phyloP scores from a whole-genome alignment of 345 rosid genomes.

The Hirschfeldia incana region DNA sequence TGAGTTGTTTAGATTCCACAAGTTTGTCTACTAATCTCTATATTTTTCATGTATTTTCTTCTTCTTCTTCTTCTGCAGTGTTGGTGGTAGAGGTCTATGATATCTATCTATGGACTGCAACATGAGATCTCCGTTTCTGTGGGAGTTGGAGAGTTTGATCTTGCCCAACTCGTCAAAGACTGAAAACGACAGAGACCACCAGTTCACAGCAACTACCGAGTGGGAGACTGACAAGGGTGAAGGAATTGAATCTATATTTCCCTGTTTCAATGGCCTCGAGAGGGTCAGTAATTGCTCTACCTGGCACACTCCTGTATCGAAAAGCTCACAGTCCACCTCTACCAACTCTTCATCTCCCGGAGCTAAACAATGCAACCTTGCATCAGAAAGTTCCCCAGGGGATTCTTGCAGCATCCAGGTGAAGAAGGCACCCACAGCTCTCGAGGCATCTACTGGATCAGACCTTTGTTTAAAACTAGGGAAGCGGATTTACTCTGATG shows the following conservation, averaged over 20 bases:
- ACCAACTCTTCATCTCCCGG: slow-evolving; percentile 21
- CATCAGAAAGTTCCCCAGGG: slow-evolving; percentile 32
- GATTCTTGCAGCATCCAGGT: slow-evolving; percentile 34
- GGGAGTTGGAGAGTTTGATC: slow-evolving; percentile 83
- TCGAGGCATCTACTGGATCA: slow-evolving; percentile 31
- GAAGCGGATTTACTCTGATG: slow-evolving; percentile 61
- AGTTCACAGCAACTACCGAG: slow-evolving; percentile 42
- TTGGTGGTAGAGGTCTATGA: slow-evolving; percentile 34
- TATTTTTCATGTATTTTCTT: not conserved
- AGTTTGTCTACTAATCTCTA: not conserved
- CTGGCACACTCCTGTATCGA: slow-evolving; percentile 61
- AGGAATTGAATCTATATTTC: slow-evolving; percentile 58
- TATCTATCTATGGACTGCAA: slow-evolving; percentile 80
- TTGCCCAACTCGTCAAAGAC: slow-evolving; percentile 51
- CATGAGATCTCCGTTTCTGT: slow-evolving; percentile 54
- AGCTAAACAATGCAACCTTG: slow-evolving; percentile 20
- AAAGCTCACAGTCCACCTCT: slow-evolving; percentile 37
- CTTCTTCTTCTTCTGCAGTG: slow-evolving; percentile 13
- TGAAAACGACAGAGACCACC: slow-evolving; percentile 51
- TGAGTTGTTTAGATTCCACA: not conserved
- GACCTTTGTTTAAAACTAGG: slow-evolving; percentile 38
- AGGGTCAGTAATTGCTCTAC: slow-evolving; percentile 56
- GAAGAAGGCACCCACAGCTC: slow-evolving; percentile 23
- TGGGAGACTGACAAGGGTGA: slow-evolving; percentile 67
- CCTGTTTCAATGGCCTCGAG: slow-evolving; percentile 49